These are phyloP conservation scores for Malassezia arunalokei DNA, from an alignment of 1,284 basidiomycete genomes.

Conservation along the genomic window DNA sequence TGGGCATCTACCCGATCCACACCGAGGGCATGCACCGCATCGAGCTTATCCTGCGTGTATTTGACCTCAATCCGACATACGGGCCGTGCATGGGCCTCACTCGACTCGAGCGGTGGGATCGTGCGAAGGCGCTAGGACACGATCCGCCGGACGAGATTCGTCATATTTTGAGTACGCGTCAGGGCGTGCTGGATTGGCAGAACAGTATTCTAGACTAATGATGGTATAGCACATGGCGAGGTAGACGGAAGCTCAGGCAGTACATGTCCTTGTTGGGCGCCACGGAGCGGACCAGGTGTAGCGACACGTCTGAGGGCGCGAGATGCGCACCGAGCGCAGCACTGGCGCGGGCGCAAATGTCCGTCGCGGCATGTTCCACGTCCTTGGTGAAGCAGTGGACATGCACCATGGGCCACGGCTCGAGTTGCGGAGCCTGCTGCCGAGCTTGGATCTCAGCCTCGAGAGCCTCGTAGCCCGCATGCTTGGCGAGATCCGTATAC, in stretches of 20 bases:
- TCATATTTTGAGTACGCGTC: conserved; percentile 34
- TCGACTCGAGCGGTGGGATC: conserved; percentile 73
- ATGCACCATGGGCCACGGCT: conserved; percentile 69
- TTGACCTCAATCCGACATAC: conserved; percentile 39
- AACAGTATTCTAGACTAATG: conserved; percentile 7
- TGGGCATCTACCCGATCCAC: conserved; percentile 23
- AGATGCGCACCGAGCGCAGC: conserved; percentile 9
- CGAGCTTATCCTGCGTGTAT: conserved; percentile 38
- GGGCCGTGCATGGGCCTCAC: conserved; percentile 74
- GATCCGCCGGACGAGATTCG: conserved; percentile 67
- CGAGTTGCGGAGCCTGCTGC: conserved; percentile 6
- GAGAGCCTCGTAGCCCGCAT: conserved; percentile 47
- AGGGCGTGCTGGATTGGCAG: conserved; percentile 20
- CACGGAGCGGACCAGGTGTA: conserved; percentile 78
- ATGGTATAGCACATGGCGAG: conserved; percentile 46
- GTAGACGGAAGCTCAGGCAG: conserved; percentile 81
- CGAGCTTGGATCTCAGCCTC: conserved; percentile 13
- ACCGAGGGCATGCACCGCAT: conserved; percentile 32
- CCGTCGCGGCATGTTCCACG: conserved; percentile 25
- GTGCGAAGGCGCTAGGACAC: conserved; percentile 66
- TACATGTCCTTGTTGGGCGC: conserved; percentile 99
- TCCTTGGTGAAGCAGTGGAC: conserved; percentile 93
- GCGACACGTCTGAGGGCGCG: conserved; percentile 47
- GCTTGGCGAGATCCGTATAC: conserved; percentile 49
- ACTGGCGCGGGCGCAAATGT: conserved; percentile 34